Evolutionary conservation across 176 grass and related monocot genomes (phyloP), one percentile per base, ranked within the genome.

Genomic region (Dactylis glomerata): DNA sequence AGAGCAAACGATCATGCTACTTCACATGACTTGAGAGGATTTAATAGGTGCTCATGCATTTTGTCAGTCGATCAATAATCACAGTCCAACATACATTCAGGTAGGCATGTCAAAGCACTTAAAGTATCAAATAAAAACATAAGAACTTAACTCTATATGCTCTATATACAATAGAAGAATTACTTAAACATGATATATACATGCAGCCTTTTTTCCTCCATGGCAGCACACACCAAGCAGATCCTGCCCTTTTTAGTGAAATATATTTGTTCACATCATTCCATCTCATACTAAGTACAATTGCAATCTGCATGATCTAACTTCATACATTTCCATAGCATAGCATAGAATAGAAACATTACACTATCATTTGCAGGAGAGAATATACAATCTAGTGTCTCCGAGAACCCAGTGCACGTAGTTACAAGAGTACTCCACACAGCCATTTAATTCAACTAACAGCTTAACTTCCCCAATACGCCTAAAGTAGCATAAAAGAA

Each of bases 351-450:
- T 71, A 23, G 20, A 42, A 52, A 77, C 24, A 82, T 36, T 5
- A 12, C 64, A 37, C 32, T 50, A 74, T 50, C 47, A 68, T 54
- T 82, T 78, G 33, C 65, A 78, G 50, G 17, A 9, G 26, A 9
- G 26, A 67, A 23, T 27, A 66, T 80, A 75, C 56, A 87, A 47
- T 31, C 16, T 11, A 50, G 62, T 55, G 55, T 58, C 28, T 57
- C 13, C 54, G 73, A 82, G 42, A 72, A 72, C 42, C 42, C 30
- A 19, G 42, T 77, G 55, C 54, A 59, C 34, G 19, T 10, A 40
- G 54, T 66, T 83, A 90, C 83, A 86, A 40, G n/a, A n/a, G n/a
- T 83, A 74, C 77, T 64, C 46, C 22, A 90, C 28, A 41, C 45
- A 20, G 22, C 1, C 74, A 72, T 44, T 49, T 22, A 63, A 72